These are phyloP conservation scores for Annona squamosa DNA, from an alignment of 164 flowering plant species.

Conservation along the genomic window DNA sequence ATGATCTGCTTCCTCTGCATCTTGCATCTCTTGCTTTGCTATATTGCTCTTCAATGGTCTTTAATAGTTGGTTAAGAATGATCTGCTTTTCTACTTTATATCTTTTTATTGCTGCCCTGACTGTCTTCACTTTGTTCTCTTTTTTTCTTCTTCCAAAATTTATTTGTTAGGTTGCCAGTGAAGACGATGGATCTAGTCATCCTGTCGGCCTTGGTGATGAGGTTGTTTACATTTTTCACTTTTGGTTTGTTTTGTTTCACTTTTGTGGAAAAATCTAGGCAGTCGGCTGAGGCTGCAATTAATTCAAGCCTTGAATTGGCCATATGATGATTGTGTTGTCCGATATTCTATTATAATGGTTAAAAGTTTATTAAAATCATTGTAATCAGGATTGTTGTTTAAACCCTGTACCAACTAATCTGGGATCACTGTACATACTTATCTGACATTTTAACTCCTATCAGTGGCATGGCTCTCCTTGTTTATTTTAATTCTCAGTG, in stretches of 20 bases:
- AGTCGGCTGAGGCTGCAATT: neutral
- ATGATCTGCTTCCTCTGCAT: neutral
- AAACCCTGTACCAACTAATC: too few relatives aligned
- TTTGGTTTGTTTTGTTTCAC: neutral
- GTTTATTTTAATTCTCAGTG: too few relatives aligned
- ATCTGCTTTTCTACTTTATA: neutral
- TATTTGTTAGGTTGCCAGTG: constrained; percentile 18
- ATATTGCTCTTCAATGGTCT: neutral
- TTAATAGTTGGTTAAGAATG: neutral
- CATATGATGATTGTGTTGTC: too few relatives aligned
- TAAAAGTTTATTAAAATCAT: too few relatives aligned
- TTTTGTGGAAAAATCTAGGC: neutral
- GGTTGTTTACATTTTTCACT: constrained; percentile 10
- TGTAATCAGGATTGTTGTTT: too few relatives aligned
- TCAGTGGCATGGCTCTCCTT: too few relatives aligned
- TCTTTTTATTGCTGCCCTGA: neutral
- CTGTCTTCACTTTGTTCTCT: neutral
- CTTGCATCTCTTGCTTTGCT: neutral
- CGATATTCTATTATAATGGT: too few relatives aligned
- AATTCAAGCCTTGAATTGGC: neutral
- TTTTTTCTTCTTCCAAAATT: neutral
- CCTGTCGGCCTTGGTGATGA: constrained; percentile 27
- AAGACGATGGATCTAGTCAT: constrained; percentile 17
- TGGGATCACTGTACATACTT: too few relatives aligned
- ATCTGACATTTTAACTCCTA: too few relatives aligned